Conservation (phyloP, 2,329 filamentous ascomycete species). For the Calonectria pteridis region DNA sequence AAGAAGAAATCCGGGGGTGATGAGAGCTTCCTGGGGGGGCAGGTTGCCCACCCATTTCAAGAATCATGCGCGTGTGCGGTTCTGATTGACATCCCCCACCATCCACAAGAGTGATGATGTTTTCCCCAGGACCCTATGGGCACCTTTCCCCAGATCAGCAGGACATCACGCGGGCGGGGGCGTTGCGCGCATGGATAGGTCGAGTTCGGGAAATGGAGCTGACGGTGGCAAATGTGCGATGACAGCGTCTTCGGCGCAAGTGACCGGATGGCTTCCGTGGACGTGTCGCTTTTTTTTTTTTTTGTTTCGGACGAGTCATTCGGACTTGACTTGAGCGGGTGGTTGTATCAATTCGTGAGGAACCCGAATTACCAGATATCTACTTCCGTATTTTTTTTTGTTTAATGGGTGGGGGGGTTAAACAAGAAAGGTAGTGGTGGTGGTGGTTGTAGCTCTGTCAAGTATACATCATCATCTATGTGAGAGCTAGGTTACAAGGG, state of each 20-base stretch:
- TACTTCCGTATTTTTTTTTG: conserved; percentile 6
- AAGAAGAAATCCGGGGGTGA: conserved; percentile 33
- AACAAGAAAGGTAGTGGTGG: not conserved
- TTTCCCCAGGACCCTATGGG: not conserved
- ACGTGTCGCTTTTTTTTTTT: not conserved
- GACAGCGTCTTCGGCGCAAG: not conserved
- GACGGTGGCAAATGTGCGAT: not conserved
- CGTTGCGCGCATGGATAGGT: not conserved
- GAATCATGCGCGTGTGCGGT: not conserved
- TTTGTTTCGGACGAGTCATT: conserved; percentile 5
- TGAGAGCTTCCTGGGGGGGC: not conserved
- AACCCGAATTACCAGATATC: conserved; percentile 4
- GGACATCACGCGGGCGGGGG: conserved; percentile 2
- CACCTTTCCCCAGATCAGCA: conserved; percentile 7
- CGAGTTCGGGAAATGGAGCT: not conserved
- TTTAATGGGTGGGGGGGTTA: not conserved
- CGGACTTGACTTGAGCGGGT: not conserved
- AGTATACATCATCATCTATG: not conserved
- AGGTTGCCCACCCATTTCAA: not conserved
- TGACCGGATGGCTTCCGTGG: not conserved
- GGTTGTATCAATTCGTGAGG: conserved; percentile 9
- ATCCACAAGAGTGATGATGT: conserved; percentile 2
- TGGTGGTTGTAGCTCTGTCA: not conserved
- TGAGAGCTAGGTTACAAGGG: not conserved
- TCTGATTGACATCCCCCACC: conserved; percentile 7